Base-by-base conservation (phyloP, 176 grass and related monocot species). In the Pontederia crassipes region DNA sequence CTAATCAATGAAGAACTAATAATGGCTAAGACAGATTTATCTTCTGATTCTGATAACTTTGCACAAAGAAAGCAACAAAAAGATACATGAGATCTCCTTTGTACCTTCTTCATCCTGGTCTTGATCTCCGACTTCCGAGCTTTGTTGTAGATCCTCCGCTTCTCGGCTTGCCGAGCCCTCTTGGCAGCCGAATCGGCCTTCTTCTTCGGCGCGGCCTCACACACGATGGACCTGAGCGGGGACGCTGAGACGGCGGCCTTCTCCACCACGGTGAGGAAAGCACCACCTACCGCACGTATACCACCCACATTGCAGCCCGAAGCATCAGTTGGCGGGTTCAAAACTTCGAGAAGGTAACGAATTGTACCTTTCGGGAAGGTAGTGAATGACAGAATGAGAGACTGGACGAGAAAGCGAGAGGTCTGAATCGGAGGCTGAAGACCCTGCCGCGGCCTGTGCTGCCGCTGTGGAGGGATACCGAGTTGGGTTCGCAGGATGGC, bases 101-200 rank as follows among this genome's bases (percentile, higher is more conserved):
- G 20, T 40, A 89, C 85, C 80, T 83, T 89, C 57, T 80, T 89
- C 80, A 89, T 89, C 77, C 85, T 58, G 57, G 85, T 89, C 73
- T 63, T 77, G 65, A 89, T 88, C 77, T 89, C 85, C n/a, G 85
- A 81, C 73, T 89, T 89, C 65, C 73, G 80, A 28, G 85, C 77
- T 54, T 83, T 81, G 74, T 83, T 77, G 74, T 78, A 81, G 61
- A 83, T 80, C 65, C 80, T 69, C 46, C 71, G 77, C 15, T n/a
- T 74, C 9, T 89, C 85, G 20, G 73, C 73, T 77, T 89, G 85
- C 45, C 85, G 80, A 74, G 82, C 80, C 80, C 85, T 83, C 74
- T 89, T 88, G 55, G 59, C 65, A 3, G 82, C 80, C n/a, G 77
- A 83, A 70, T 88, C 85, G 17, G 77, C 68, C 54, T 51, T 74